Percentiles rank a stretch among this genome's conserved stretches.
These are phyloP conservation scores for Panaeolus cyanescens DNA, from an alignment of 768 basidiomycete genomes.

Conservation along the genomic window DNA sequence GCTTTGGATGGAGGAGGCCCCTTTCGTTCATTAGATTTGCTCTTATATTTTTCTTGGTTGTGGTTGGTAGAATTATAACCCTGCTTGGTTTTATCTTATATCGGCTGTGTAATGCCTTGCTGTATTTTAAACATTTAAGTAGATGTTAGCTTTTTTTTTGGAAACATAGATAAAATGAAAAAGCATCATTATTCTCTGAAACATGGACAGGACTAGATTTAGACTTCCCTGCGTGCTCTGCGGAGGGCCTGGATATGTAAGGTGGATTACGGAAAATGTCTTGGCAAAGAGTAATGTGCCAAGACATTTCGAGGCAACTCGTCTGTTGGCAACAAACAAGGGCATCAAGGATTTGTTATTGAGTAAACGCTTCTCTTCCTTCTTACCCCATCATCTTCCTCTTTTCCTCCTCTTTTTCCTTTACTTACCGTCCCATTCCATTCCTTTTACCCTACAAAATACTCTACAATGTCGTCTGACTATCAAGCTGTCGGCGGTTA, in stretches of 20 bases:
- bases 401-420: slow-evolving; percentile 12
- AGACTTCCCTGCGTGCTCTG: too few species aligned
- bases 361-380: background rate
- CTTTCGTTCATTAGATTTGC: slow-evolving; percentile 19
- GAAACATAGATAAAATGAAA: too few species aligned
- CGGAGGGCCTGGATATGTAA: too few species aligned
- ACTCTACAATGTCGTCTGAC: background rate
- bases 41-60: background rate
- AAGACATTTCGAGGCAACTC: background rate
- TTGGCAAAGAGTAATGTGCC: background rate
- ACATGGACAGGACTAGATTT: too few species aligned
- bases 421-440: slow-evolving; percentile 8
- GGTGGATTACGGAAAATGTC: background rate
- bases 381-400: too few species aligned
- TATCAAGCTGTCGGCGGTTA: slow-evolving; percentile 23
- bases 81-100: background rate
- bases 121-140: slow-evolving; percentile 1
- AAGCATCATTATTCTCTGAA: too few species aligned
- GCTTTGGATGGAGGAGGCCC: slow-evolving; percentile 45
- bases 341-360: background rate
- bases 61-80: background rate
- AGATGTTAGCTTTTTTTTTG: too few species aligned
- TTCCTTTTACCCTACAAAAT: slow-evolving; percentile 2
- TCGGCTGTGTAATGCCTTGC: slow-evolving; percentile 1
- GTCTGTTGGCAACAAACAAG: background rate